Evolutionary conservation across 192 early-diverging fungal genomes (phyloP).

Genomic region (Coemansia aciculifera): DNA sequence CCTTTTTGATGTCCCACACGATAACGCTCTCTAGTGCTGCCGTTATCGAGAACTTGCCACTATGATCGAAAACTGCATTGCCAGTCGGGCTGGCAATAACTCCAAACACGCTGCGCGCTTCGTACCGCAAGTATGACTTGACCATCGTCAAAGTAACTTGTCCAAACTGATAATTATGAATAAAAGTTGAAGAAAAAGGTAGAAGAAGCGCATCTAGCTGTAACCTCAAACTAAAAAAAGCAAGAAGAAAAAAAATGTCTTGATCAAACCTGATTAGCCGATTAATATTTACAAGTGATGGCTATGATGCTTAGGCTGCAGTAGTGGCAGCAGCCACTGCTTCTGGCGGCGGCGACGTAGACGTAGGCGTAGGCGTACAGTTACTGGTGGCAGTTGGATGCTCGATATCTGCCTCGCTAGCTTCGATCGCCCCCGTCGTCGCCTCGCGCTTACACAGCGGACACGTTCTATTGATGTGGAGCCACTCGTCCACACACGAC

Average conservation of each 20-base stretch:
- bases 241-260: slow-evolving; percentile 9
- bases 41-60: slow-evolving; percentile 72
- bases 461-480: slow-evolving; percentile 70
- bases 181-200: background rate
- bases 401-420: slow-evolving; percentile 8
- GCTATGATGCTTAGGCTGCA: background rate
- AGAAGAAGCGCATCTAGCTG: background rate
- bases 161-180: background rate
- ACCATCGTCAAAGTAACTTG: slow-evolving; percentile 29
- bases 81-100: slow-evolving; percentile 70
- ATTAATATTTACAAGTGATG: slow-evolving; percentile 5
- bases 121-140: slow-evolving; percentile 79
- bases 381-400: background rate
- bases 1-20: slow-evolving; percentile 87
- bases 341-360: background rate
- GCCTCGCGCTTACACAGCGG: slow-evolving; percentile 71
- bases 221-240: background rate
- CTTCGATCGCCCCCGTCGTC: background rate
- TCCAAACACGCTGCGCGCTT: slow-evolving; percentile 76
- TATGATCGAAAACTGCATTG: slow-evolving; percentile 71
- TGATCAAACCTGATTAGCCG: slow-evolving; percentile 7
- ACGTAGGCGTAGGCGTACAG: background rate
- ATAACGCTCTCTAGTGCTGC: slow-evolving; percentile 81
- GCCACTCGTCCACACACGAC: slow-evolving; percentile 81
- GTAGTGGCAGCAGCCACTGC: background rate